Percentiles rank a stretch among this genome's conserved stretches.
phyloP scores from a whole-genome alignment of 1,139 yeast genomes.

The Yamadazyma friedrichii region DNA sequence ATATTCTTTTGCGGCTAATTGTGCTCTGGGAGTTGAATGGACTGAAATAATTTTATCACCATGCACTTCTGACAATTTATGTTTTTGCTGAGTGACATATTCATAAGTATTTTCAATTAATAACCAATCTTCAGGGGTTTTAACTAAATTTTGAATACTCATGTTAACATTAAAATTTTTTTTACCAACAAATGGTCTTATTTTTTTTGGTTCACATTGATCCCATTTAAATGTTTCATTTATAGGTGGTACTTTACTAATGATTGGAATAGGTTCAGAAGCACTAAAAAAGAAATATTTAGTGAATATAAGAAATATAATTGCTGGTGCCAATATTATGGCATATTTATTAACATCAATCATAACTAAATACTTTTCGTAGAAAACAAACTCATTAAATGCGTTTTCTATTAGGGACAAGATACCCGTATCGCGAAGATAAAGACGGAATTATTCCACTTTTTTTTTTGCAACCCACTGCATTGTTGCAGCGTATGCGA shows the following conservation, averaged over 20 bases:
- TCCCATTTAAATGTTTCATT: conserved; percentile 46
- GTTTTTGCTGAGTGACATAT: conserved; percentile 22
- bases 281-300: neutral
- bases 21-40: conserved; percentile 18
- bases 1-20: conserved; percentile 31
- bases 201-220: conserved; percentile 43
- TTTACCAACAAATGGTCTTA: conserved; percentile 50
- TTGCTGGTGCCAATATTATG: neutral
- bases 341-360: conserved; percentile 2
- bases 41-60: conserved; percentile 25
- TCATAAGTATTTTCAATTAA: conserved; percentile 37
- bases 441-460: no score
- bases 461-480: no score
- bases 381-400: neutral
- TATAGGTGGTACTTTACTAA: conserved; percentile 15
- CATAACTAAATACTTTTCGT: neutral
- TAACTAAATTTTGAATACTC: conserved; percentile 32
- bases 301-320: neutral
- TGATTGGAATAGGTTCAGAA: conserved; percentile 4
- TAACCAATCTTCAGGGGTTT: conserved; percentile 36
- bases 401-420: no score
- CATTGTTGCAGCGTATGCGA: neutral
- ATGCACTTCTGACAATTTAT: conserved; percentile 18
- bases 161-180: conserved; percentile 38
- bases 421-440: neutral